phyloP scores from a whole-genome alignment of 208 protist genomes.

The Leishmania tarentolae region DNA sequence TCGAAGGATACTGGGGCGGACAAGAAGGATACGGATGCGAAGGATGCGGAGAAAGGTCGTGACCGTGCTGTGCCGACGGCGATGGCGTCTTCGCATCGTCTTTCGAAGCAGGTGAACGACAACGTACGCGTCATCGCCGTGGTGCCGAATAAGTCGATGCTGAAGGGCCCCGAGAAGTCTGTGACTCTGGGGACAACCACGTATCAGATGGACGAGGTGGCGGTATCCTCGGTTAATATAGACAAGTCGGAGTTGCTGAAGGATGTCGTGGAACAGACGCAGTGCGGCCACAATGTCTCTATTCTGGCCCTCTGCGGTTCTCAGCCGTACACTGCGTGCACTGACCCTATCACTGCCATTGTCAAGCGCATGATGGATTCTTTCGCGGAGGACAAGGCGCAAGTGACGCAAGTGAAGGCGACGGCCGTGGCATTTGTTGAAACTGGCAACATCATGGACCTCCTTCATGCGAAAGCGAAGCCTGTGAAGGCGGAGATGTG shows the following conservation, averaged over 20 bases:
- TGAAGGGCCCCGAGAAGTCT: conserved; percentile 30
- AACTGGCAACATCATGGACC: conserved; percentile 33
- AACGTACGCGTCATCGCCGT: conserved; percentile 41
- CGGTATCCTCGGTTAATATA: conserved; percentile 19
- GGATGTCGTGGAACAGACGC: conserved; percentile 41
- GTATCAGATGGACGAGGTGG: conserved; percentile 51
- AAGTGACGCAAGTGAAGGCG: conserved; percentile 34
- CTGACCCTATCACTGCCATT: conserved; percentile 23
- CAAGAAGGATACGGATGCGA: conserved; percentile 5
- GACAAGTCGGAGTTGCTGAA: conserved; percentile 44
- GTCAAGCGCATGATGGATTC: conserved; percentile 31
- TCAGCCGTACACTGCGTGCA: conserved; percentile 14
- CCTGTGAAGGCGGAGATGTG: conserved; percentile 40
- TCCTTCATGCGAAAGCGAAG: conserved; percentile 25
- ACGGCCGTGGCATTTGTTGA: conserved; percentile 33
- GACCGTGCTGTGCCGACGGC: conserved; percentile 5
- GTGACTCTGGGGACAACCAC: conserved; percentile 18
- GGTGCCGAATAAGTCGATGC: conserved; percentile 24
- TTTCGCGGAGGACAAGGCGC: conserved; percentile 28
- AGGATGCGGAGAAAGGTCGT: conserved; percentile 1
- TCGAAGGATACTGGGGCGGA: conserved; percentile 9
- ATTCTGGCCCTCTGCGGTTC: conserved; percentile 36
- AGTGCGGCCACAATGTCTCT: conserved; percentile 55
- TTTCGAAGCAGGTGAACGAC: conserved; percentile 50
- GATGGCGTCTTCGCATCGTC: conserved; percentile 31